Evolutionary conservation across 345 rosid species (phyloP), one percentile per base, ranked within the genome.

Genomic region (Sisymbrium irio): DNA sequence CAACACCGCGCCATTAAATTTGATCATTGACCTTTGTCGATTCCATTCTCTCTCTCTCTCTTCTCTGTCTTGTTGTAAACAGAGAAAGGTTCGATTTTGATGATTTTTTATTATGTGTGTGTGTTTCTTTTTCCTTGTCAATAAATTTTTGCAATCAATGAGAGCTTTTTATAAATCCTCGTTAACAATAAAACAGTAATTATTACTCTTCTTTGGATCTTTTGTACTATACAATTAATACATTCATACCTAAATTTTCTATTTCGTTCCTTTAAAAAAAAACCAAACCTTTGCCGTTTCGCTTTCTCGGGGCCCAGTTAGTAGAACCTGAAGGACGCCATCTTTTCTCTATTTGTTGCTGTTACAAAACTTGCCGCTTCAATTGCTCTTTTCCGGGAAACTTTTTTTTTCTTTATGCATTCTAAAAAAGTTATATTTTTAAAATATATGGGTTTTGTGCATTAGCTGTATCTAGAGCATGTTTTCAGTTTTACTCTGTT

Each of bases 341-440:
- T 15, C 22, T 46, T 4, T 44, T 39, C 45, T n/a, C 15, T 39
- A 39, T 47, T 20, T 47, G 27, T 9, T 49, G 27, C 36, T 66
- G 73, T 65, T 65, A 65, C 78, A 74, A 32, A 60, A 35, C 61
- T 54, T 35, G 57, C 25, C 57, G 22, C 69, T 67, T 68, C 78
- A 49, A 7, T 18, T 53, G 30, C 56, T 33, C 54, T 69, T 69
- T 60, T 58, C 44, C 61, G 9, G 67, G 41, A 46, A 33, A 14
- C 1, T 40, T 18, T 7, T 27, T 17, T 10, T 50, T 11, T 65
- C 14, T 3, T n/a, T 58, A 54, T 51, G 30, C 71, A 41, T 9
- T 40, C 33, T 15, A 36, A 53, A 36, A 53, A 67, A 27, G 25
- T 27, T 65, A 18, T 8, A 10, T 41, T 62, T 27, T 49, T 50